Percentiles rank a stretch among this genome's conserved stretches.
These are phyloP conservation scores for Manihot esculenta DNA, from an alignment of 441 rosid species.

Conservation along the genomic window DNA sequence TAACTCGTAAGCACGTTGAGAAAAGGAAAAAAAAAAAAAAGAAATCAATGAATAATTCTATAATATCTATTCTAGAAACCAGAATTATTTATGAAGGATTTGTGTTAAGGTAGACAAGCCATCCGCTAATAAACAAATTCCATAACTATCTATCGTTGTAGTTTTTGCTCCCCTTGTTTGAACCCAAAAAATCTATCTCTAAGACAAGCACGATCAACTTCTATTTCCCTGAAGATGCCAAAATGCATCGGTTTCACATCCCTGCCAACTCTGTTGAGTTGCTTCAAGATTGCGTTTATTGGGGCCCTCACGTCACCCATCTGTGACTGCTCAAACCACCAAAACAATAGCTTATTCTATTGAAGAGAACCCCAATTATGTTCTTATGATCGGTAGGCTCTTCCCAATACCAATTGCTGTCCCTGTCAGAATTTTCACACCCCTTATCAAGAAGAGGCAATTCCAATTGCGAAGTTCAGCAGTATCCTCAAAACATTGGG, in stretches of 20 bases:
- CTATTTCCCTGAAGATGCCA: constrained; percentile 23
- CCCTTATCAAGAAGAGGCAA: constrained; percentile 28
- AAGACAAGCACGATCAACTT: not conserved
- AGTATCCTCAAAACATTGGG: constrained; percentile 14
- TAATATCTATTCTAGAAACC: not conserved
- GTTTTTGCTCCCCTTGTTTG: not conserved
- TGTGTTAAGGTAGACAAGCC: not conserved
- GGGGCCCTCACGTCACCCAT: constrained; percentile 15
- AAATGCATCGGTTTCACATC: not conserved
- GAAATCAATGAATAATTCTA: no score
- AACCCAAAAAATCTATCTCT: not conserved
- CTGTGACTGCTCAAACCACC: constrained; percentile 26
- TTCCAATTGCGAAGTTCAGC: constrained; percentile 23
- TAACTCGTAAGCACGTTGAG: no score
- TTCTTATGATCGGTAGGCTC: constrained; percentile 25
- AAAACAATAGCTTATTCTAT: not conserved
- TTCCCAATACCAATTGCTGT: constrained; percentile 23
- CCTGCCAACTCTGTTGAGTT: not conserved
- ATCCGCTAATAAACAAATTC: not conserved
- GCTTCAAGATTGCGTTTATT: constrained; percentile 10
- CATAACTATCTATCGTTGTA: no score
- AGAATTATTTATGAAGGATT: not conserved
- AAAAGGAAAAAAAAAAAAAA: no score
- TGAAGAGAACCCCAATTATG: constrained; percentile 9
- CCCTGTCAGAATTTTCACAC: constrained; percentile 21